Evolutionary conservation across 768 basidiomycete genomes (phyloP).

Genomic region (Tricholoma saponaceum): DNA sequence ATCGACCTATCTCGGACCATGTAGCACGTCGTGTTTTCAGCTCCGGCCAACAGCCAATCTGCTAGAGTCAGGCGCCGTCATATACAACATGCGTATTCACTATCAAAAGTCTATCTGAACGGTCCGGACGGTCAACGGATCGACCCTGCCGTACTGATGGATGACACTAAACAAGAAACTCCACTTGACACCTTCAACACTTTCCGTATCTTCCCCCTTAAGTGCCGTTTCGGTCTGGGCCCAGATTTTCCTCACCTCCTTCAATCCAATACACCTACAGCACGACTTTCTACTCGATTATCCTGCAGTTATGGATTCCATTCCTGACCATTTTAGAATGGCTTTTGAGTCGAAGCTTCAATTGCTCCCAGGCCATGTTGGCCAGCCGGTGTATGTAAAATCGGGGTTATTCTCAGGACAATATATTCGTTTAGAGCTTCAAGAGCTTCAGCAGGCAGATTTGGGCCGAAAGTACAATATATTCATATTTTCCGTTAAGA

Average conservation of each 20-base stretch:
- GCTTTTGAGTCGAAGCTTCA: not conserved
- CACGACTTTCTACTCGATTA: not conserved
- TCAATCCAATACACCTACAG: not conserved
- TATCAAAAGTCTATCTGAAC: slow-evolving; percentile 1
- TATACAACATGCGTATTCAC: not conserved
- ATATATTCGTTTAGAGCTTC: slow-evolving; percentile 47
- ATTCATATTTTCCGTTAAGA: slow-evolving; percentile 2
- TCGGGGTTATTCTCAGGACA: slow-evolving; percentile 50
- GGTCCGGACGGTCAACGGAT: not conserved
- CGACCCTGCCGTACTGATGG: not conserved
- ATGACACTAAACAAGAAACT: not conserved
- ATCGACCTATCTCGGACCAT: not conserved
- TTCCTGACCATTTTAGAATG: not conserved
- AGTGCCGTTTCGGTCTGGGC: not conserved
- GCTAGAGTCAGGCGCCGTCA: not conserved
- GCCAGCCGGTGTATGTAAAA: not conserved
- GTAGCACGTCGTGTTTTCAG: not conserved
- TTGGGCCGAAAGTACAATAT: slow-evolving; percentile 56
- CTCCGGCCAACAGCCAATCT: not conserved
- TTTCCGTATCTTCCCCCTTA: not conserved
- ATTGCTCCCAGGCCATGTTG: not conserved
- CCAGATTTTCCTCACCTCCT: not conserved
- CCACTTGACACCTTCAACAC: not conserved
- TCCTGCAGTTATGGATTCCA: not conserved
- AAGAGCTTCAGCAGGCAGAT: slow-evolving; percentile 65